Conservation (phyloP, 257 asterid species). For the Rubia yunnanensis region DNA sequence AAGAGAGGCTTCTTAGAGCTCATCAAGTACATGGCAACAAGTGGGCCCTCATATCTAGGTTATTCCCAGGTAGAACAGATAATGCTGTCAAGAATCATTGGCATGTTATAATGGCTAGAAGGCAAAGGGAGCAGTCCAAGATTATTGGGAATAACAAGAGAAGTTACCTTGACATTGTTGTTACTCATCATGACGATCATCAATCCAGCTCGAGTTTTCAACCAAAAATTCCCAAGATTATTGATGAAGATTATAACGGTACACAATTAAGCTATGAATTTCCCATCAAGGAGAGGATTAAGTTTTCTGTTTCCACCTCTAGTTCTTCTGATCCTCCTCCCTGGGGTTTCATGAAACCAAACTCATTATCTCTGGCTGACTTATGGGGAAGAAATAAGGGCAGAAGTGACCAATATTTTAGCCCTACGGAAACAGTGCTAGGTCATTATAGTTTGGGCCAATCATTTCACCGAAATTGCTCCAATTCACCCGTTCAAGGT, state of each 20-base stretch:
- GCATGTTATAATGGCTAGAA: slow-evolving; percentile 95
- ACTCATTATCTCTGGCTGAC: slow-evolving; percentile 17
- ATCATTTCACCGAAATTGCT: slow-evolving; percentile 8
- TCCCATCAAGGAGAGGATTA: slow-evolving; percentile 29
- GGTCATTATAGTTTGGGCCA: neutral
- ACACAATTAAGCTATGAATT: slow-evolving; percentile 28
- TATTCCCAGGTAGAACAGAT: slow-evolving; percentile 92
- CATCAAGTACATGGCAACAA: slow-evolving; percentile 81
- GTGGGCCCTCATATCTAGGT: slow-evolving; percentile 86
- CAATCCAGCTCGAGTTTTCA: slow-evolving; percentile 32
- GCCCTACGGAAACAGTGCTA: slow-evolving; percentile 11
- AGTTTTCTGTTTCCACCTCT: slow-evolving; percentile 37
- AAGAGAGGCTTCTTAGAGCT: slow-evolving; percentile 69
- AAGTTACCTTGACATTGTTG: slow-evolving; percentile 13
- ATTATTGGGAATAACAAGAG: slow-evolving; percentile 29
- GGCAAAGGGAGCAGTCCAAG: slow-evolving; percentile 72
- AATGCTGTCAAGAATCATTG: slow-evolving; percentile 95
- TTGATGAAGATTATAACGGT: slow-evolving; percentile 7
- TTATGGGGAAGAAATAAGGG: slow-evolving; percentile 21
- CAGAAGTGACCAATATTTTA: neutral
- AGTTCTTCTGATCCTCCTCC: slow-evolving; percentile 19
- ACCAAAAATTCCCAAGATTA: slow-evolving; percentile 19
- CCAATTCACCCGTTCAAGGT: slow-evolving; percentile 30
- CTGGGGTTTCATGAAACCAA: slow-evolving; percentile 30
- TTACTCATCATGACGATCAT: slow-evolving; percentile 9